Percentiles rank a stretch among this genome's conserved stretches.
These are phyloP conservation scores for Royoungia palumana DNA, from an alignment of 768 basidiomycete genomes.

Conservation along the genomic window DNA sequence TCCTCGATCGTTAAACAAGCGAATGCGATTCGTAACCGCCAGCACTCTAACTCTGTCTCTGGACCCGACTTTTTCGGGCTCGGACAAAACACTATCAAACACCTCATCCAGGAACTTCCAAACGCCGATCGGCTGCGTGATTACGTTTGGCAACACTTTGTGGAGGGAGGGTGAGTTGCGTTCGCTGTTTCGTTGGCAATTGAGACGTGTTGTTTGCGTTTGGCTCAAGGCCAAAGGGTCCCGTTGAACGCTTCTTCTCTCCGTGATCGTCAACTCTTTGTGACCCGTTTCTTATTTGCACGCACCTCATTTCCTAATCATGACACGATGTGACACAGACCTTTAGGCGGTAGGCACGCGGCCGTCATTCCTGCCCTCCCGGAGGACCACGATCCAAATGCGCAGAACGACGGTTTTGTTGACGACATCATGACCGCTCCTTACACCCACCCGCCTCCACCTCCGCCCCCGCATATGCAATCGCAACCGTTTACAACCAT, in stretches of 20 bases:
- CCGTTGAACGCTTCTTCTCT: conserved; percentile 3
- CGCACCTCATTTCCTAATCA: conserved; percentile 28
- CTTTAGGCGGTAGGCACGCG: conserved; percentile 77
- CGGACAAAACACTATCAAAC: conserved; percentile 85
- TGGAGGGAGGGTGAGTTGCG: conserved; percentile 75
- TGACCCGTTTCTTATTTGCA: conserved; percentile 19
- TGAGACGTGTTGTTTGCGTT: conserved; percentile 7
- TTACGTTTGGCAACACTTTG: conserved; percentile 85
- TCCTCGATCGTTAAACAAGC: conserved; percentile 79
- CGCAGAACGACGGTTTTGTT: conserved; percentile 23
- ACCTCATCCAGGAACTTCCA: conserved; percentile 82
- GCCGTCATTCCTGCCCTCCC: conserved; percentile 78
- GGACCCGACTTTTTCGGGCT: conserved; percentile 88
- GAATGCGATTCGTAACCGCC: conserved; percentile 73
- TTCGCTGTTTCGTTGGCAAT: conserved; percentile 10
- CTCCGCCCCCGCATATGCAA: conserved; percentile 17
- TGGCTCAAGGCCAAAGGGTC: conserved; percentile 10
- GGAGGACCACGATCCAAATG: conserved; percentile 59
- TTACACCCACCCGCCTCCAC: conserved; percentile 21
- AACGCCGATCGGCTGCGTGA: conserved; percentile 67
- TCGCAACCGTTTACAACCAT: conserved; percentile 31
- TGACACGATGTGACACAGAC: conserved; percentile 45
- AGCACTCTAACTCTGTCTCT: conserved; percentile 84
- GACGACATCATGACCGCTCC: conserved; percentile 20
- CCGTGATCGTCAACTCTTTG: conserved; percentile 14